Evolutionary conservation across 176 grass and related monocot genomes (phyloP).

Genomic region (Oryza australiensis): DNA sequence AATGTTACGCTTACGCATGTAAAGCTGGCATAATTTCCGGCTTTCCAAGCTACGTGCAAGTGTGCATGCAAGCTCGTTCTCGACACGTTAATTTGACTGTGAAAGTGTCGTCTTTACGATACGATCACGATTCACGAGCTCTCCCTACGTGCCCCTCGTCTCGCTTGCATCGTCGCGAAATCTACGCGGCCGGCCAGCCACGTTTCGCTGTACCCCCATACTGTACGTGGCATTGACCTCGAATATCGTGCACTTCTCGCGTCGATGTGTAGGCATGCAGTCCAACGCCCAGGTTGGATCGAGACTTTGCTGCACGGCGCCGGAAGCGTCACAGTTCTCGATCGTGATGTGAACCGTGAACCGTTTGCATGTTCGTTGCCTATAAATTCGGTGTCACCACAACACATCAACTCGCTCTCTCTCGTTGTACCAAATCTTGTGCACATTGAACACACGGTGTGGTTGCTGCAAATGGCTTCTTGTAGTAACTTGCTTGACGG

Average conservation of each 20-base stretch:
- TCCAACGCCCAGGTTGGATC: neutral
- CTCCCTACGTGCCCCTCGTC: neutral
- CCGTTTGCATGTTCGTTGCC: neutral
- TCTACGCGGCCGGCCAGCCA: neutral
- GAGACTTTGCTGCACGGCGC: no score
- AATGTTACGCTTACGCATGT: neutral
- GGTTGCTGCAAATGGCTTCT: neutral
- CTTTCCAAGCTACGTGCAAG: neutral
- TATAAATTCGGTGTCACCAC: neutral
- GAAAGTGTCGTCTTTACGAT: neutral
- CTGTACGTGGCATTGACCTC: neutral
- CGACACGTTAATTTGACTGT: neutral
- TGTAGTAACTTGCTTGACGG: neutral
- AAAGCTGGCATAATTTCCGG: neutral
- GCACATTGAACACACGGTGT: no score
- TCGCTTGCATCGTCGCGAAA: neutral
- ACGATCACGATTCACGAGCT: neutral
- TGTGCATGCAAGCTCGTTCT: neutral
- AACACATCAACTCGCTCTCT: neutral
- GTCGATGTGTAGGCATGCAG: neutral
- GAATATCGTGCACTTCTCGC: neutral
- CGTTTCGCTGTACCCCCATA: neutral
- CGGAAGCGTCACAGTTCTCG: no score
- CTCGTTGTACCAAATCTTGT: neutral
- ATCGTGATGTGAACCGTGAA: neutral